Base-by-base conservation (phyloP, 495 filamentous ascomycete species). In the Hypoxylon lienhwacheense region DNA sequence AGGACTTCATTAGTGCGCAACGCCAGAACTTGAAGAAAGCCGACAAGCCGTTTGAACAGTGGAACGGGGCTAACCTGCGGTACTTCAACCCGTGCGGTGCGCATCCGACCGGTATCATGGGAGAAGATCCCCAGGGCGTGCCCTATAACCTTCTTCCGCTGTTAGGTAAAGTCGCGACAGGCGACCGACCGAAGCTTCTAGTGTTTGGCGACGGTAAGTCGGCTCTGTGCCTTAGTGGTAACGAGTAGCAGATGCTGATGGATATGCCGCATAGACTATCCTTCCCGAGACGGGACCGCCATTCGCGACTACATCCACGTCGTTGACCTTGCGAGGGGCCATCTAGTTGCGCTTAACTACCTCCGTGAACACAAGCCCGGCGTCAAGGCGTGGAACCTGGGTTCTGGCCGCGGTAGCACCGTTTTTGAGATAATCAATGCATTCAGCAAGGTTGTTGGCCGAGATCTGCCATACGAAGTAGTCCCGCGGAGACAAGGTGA, bases 71-170 rank as follows among this genome's bases (percentile, higher is more conserved):
- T 32, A 76, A 97, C 54, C 81, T 98, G 37, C 85, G 93, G 48
- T 98, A 98, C 76, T 98, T 98, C 79, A 98, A 98, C 79, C 93
- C 93, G 24, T 89, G 87, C 46, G 93, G 93, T 66, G 86, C 90
- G 24, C 93, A 98, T 72, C 93, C 93, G 36, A 92, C 83, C 66
- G 93, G 93, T 53, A 84, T 98, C 72, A 98, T 98, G 95, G 93
- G 93, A 46, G 93, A 98, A 73, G 91, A 98, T 71, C 93, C 93
- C 25, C 87, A 92, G 69, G 93, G 93, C 55, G 85, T 96, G 20
- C 93, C 93, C 1, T 97, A 90, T 79, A 98, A 98, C 77, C 78
- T 98, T 50, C 83, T 98, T 15, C 93, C 93, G 5, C 77, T 98
- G 53, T 81, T 97, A 20, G 93, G 91, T 26, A 93, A 97, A 74